These are phyloP conservation scores for Quercus engelmannii DNA, from an alignment of 306 rosid species.

Conservation along the genomic window DNA sequence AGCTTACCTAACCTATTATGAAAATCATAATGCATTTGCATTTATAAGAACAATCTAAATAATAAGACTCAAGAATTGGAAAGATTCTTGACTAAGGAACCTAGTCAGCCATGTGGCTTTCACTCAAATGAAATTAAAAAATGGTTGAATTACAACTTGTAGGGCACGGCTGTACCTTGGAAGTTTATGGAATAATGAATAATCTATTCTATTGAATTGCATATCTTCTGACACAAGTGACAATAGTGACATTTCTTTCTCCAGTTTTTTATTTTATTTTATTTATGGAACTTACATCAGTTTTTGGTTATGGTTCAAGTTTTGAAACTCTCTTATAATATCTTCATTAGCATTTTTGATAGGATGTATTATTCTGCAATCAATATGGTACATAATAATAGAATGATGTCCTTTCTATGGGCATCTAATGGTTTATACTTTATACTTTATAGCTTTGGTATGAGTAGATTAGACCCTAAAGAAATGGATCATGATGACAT, in stretches of 20 bases:
- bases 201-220: neutral
- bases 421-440: conserved; percentile 42
- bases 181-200: neutral
- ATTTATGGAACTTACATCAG: neutral
- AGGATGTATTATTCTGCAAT: neutral
- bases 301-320: neutral
- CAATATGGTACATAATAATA: neutral
- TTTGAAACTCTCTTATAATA: neutral
- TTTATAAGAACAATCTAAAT: neutral
- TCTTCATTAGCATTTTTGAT: neutral
- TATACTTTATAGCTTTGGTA: conserved; percentile 18
- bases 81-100: conserved; percentile 8
- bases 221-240: neutral
- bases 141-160: neutral
- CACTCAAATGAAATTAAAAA: neutral
- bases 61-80: conserved; percentile 27
- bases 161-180: neutral
- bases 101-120: neutral
- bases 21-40: neutral
- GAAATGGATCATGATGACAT: neutral
- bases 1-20: conserved; percentile 9
- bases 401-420: conserved; percentile 5
- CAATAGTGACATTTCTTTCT: neutral
- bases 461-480: neutral
- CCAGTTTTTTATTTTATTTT: neutral